Evolutionary conservation across 2,329 filamentous ascomycete species (phyloP), one percentile per base, ranked within the genome.

Genomic region (Fusarium scirpi): DNA sequence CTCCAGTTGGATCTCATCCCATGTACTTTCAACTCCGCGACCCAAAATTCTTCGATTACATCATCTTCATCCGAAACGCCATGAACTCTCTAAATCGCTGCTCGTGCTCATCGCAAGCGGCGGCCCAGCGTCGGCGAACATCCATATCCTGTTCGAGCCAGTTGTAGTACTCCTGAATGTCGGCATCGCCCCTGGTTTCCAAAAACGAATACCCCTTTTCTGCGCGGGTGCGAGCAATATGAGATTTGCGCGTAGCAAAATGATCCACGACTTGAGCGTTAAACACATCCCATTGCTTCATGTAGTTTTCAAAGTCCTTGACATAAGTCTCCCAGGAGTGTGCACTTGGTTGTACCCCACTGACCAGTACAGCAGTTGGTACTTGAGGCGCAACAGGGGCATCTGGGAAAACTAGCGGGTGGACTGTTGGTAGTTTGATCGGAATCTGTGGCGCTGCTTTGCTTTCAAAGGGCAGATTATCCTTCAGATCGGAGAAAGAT

Each of bases 71-170:
- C 62, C 82, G 79, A 64, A 82, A 82, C 29, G 77, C 83, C 78
- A 86, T 82, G 74, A 90, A 92, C 69, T 88, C 85, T 69, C 84
- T 82, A 60, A 93, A 80, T 12, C 85, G 85, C 60, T 83, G 78
- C 61, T 87, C 85, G 74, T 94, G 91, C 64, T 84, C 84, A 45
- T 88, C 85, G 65, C 86, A 88, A 10, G 87, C 87, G 11, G 85
- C 78, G 30, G 80, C 80, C 90, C 91, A 93, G 59, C 86, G 84
- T 73, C 83, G 83, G 59, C 89, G 83, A 8, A 92, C 87, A 49
- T 83, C 82, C 68, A 89, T 85, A 75, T 94, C 92, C 78, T 92
- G 87, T 69, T 87, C 85, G 58, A 91, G 79, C 76, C 87, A 88
- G 40, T 80, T 81, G 62, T 88, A 77, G 76, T 94, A 94, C 58